Base-by-base conservation (phyloP, 495 filamentous ascomycete genomes). In the Podospora anserina region DNA sequence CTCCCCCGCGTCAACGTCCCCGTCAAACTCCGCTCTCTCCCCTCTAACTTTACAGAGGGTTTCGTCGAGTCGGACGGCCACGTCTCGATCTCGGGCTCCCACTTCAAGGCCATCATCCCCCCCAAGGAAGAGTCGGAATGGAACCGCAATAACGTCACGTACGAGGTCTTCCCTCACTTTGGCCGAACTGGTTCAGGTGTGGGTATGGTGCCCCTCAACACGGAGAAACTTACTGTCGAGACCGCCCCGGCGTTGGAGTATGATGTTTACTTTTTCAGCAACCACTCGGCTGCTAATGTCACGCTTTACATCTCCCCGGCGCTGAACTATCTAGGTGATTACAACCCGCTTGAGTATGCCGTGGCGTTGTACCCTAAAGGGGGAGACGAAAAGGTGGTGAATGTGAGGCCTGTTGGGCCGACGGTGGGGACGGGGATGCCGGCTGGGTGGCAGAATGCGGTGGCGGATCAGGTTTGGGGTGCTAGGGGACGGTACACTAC, bases 21-120 rank as follows among this genome's bases (percentile, higher is more conserved):
- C 4, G 78, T 91, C 67, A 82, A 82, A 59, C 78, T 85, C 28
- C 84, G 85, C 57, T 73, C 75, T 15, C 70, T 88, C 32, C 85
- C 89, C 0, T 71, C 79, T 1, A 77, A 77, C 26, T 92, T 91
- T 78, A 81, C 74, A 5, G 61, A 78, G 56, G 89, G 89, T 59
- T 91, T 89, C 69, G 85, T 91, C 68, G 90, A 93, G 75, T 81
- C 80, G 4, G 87, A 90, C 71, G 81, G 80, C 57, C 79, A 84
- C 66, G 76, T 93, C 57, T 79, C 87, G 66, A 89, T 92, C 68
- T 83, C 89, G 70, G 83, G 84, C 11, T 82, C 85, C 19, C 82
- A 89, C 72, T 86, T 84, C 77, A 70, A 79, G 66, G 64, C 74
- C 26, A 75, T 80, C 61, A 70, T 83, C 34, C 81, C 83, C 28